phyloP scores from a whole-genome alignment of 352 stramenopile genomes.

The Thraustochytrium striatum region DNA sequence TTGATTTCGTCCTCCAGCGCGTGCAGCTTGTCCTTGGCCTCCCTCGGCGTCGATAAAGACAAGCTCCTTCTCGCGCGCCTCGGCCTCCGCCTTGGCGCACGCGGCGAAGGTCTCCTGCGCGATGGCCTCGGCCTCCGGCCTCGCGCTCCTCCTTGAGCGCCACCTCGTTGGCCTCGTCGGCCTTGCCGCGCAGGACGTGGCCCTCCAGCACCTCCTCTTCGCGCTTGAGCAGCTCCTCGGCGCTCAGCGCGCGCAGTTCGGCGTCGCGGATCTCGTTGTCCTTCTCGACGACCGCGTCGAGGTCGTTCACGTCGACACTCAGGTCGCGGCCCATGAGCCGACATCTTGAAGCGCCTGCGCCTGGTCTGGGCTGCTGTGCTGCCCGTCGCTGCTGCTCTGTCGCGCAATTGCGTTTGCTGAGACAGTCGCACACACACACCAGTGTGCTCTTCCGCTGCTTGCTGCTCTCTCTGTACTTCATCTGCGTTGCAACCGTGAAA shows the following conservation, averaged over 20 bases:
- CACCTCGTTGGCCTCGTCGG: conserved; percentile 31
- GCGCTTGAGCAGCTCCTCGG: conserved; percentile 24
- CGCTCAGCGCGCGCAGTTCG: not conserved
- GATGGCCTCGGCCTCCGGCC: conserved; percentile 33
- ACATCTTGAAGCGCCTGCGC: too few species aligned
- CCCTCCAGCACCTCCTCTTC: conserved; percentile 6
- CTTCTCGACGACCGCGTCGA: conserved; percentile 42
- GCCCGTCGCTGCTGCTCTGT: too few species aligned
- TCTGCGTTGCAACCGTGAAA: too few species aligned
- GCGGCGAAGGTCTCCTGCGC: conserved; percentile 8
- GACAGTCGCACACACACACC: too few species aligned
- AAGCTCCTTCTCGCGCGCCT: conserved; percentile 2
- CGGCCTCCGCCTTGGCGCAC: not conserved
- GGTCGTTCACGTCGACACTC: conserved; percentile 34
- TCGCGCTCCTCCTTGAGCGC: conserved; percentile 40
- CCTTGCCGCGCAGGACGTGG: not conserved
- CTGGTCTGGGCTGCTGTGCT: too few species aligned
- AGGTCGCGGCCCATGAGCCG: too few species aligned
- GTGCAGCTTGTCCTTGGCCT: conserved; percentile 26
- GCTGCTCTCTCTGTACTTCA: too few species aligned
- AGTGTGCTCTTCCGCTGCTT: too few species aligned
- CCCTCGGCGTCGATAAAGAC: conserved; percentile 14
- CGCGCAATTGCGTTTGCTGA: too few species aligned
- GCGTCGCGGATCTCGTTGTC: conserved; percentile 43
- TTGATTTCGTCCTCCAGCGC: conserved; percentile 38